Percentiles rank a stretch among this genome's conserved stretches.
Conservation (phyloP, 306 rosid species). For the Vicia sativa region DNA sequence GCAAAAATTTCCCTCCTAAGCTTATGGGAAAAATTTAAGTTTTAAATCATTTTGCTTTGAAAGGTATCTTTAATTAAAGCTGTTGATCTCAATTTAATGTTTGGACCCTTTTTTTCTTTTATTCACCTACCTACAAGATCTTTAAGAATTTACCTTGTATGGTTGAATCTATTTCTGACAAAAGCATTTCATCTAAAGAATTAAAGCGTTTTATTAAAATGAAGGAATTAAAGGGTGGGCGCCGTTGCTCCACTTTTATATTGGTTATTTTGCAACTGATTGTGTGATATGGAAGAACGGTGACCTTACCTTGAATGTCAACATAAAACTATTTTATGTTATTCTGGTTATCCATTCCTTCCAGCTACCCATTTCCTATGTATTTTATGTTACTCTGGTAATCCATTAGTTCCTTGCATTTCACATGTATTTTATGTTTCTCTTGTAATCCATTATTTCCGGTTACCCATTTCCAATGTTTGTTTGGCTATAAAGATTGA, state of each 20-base stretch:
- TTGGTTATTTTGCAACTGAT: too few species aligned
- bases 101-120: constrained; percentile 16
- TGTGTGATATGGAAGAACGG: too few species aligned
- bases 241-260: too few species aligned
- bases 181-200: background rate
- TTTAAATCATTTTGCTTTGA: constrained; percentile 32
- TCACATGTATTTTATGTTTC: constrained; percentile 22
- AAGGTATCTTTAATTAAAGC: constrained; percentile 13
- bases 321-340: too few species aligned
- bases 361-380: constrained; percentile 16
- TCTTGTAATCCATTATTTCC: background rate
- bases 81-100: background rate
- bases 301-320: too few species aligned
- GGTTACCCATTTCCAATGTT: constrained; percentile 15
- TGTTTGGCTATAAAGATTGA: constrained; percentile 13
- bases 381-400: background rate
- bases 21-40: background rate
- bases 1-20: background rate
- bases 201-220: too few species aligned
- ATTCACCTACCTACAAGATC: background rate
- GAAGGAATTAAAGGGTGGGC: too few species aligned
- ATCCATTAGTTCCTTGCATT: constrained; percentile 21
- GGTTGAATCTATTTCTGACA: constrained; percentile 16
- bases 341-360: background rate
- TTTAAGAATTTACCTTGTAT: constrained; percentile 16